Conservation (phyloP, 2,329 filamentous ascomycete species). For the Colletotrichum spaethianum region DNA sequence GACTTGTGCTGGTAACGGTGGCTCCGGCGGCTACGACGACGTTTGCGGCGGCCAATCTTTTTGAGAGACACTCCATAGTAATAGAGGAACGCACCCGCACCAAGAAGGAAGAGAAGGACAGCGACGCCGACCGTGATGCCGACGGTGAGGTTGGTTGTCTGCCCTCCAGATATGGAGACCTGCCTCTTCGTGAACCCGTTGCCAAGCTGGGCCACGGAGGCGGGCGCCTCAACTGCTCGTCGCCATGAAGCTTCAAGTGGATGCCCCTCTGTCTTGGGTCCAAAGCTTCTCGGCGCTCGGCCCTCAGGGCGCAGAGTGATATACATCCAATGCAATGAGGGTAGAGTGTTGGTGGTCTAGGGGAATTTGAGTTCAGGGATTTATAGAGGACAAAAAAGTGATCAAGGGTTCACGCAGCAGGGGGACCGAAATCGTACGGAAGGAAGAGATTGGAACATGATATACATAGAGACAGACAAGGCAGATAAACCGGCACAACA, state of each 20-base stretch:
- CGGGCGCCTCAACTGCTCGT: not conserved
- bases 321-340: slow-evolving; percentile 33
- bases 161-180: slow-evolving; percentile 30
- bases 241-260: not conserved
- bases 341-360: not conserved
- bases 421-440: slow-evolving; percentile 20
- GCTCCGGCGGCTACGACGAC: slow-evolving; percentile 44
- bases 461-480: slow-evolving; percentile 6
- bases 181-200: slow-evolving; percentile 24
- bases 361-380: not conserved
- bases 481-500: slow-evolving; percentile 8
- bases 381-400: not conserved
- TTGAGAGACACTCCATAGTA: slow-evolving; percentile 57
- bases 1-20: slow-evolving; percentile 46
- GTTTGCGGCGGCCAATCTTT: slow-evolving; percentile 49
- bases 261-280: not conserved
- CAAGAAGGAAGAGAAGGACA: slow-evolving; percentile 56
- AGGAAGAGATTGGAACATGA: slow-evolving; percentile 20
- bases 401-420: slow-evolving; percentile 18
- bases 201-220: not conserved
- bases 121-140: slow-evolving; percentile 60
- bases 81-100: slow-evolving; percentile 55
- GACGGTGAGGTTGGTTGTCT: slow-evolving; percentile 58
- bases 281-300: slow-evolving; percentile 10
- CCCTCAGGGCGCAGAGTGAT: slow-evolving; percentile 28